These are phyloP conservation scores for Lupinus albus DNA, from an alignment of 306 rosid species.

Conservation along the genomic window DNA sequence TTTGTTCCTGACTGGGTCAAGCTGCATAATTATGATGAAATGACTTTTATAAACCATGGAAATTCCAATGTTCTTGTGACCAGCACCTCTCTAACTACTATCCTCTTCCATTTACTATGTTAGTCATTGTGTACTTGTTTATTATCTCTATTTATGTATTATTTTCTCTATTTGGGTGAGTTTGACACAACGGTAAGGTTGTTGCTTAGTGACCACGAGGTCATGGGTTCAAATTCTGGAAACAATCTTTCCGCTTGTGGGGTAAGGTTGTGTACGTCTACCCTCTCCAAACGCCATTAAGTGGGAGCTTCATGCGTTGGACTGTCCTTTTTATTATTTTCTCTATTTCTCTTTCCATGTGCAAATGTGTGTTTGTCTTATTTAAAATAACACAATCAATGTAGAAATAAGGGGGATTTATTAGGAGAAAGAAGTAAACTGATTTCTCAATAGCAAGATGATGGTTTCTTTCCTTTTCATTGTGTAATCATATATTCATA, in stretches of 20 bases:
- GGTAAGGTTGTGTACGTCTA: no score
- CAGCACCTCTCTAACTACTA: no score
- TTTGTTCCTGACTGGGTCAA: constrained; percentile 4
- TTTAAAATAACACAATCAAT: constrained; percentile 7
- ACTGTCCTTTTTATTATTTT: no score
- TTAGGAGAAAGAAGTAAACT: background rate
- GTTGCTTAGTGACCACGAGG: no score
- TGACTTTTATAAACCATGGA: background rate
- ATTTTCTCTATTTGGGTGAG: no score
- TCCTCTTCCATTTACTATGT: background rate
- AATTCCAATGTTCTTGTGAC: background rate
- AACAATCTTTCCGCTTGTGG: no score
- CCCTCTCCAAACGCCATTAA: no score
- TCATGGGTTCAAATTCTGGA: no score
- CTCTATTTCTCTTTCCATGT: background rate
- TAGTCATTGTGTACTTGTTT: constrained; percentile 16
- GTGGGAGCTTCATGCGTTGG: no score
- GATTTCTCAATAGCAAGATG: background rate
- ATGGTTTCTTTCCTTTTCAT: background rate
- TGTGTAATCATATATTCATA: background rate
- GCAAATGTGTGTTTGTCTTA: background rate
- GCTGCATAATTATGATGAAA: background rate
- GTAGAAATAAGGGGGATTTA: background rate
- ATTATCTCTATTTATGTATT: constrained; percentile 5
- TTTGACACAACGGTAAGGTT: no score